Evolutionary conservation across 352 stramenopile species (phyloP).

Genomic region (Poterioochromonas sp.): DNA sequence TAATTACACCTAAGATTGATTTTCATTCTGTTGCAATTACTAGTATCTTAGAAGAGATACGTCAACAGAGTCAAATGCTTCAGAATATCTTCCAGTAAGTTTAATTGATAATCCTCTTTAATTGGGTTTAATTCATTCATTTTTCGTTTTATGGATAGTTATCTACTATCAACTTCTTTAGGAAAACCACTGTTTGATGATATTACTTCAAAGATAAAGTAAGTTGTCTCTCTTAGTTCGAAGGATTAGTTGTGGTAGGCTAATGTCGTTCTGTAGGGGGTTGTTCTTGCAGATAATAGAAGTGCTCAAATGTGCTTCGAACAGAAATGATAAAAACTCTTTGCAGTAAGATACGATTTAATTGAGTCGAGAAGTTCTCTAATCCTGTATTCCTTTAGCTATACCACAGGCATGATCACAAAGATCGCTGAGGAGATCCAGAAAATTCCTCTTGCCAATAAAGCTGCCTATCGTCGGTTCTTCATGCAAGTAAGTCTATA

Average conservation of each 20-base stretch:
- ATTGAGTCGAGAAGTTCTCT: too few relatives aligned
- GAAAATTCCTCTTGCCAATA: conserved; percentile 3
- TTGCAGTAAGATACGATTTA: not conserved
- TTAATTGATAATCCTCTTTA: not conserved
- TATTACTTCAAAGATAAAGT: not conserved
- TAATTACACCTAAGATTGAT: not conserved
- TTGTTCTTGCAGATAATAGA: not conserved
- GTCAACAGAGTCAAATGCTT: not conserved
- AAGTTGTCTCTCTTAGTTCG: not conserved
- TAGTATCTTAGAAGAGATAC: not conserved
- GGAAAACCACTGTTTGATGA: not conserved
- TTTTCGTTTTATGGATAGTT: not conserved
- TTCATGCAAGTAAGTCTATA: not conserved
- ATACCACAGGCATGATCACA: not conserved
- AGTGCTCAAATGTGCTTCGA: not conserved
- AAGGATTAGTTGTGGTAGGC: not conserved
- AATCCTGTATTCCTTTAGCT: too few relatives aligned
- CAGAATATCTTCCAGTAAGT: conserved; percentile 17
- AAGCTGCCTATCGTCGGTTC: conserved; percentile 13
- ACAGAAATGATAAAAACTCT: not conserved
- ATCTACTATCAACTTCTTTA: not conserved
- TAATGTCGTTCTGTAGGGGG: not conserved
- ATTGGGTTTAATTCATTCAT: not conserved
- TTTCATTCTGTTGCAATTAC: not conserved
- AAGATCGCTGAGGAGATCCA: not conserved